Evolutionary conservation across 129 eudicot genomes (phyloP).

Genomic region (Saussurea involucrata): DNA sequence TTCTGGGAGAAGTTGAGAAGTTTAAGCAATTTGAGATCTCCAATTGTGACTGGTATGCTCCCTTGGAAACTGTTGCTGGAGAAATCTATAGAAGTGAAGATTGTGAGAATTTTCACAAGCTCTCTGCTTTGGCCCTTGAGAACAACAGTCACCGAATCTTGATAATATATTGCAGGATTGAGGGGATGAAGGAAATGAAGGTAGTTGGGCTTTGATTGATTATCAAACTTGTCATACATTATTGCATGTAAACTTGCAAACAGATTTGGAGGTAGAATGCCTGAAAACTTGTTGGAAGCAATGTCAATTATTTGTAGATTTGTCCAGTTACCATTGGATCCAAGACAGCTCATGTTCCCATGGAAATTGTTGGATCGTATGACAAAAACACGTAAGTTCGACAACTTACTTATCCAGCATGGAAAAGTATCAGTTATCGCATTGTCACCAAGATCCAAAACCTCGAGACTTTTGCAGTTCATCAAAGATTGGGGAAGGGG

Average conservation of each 20-base stretch:
- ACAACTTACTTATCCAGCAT: slow-evolving; percentile 17
- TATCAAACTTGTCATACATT: background rate
- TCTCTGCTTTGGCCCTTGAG: slow-evolving; percentile 14
- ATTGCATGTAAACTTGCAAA: slow-evolving; percentile 20
- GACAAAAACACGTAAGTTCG: slow-evolving; percentile 23
- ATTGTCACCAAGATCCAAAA: slow-evolving; percentile 41
- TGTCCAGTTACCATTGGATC: slow-evolving; percentile 3
- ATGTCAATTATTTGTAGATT: slow-evolving; percentile 36
- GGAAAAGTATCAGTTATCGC: slow-evolving; percentile 36
- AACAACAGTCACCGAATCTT: slow-evolving; percentile 11
- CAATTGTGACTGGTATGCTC: slow-evolving; percentile 25
- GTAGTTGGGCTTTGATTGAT: background rate
- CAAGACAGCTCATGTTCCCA: slow-evolving; percentile 23
- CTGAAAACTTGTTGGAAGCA: slow-evolving; percentile 27
- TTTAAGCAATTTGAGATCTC: slow-evolving; percentile 16
- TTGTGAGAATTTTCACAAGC: slow-evolving; percentile 18
- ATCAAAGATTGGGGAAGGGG: slow-evolving; percentile 33
- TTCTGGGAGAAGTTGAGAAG: slow-evolving; percentile 40
- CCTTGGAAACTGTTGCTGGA: slow-evolving; percentile 37
- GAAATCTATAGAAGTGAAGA: slow-evolving; percentile 35
- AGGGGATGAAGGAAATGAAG: background rate
- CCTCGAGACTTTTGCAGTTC: slow-evolving; percentile 33
- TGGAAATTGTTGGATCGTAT: slow-evolving; percentile 23
- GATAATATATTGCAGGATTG: slow-evolving; percentile 18
- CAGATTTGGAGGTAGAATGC: slow-evolving; percentile 14